Conservation (phyloP, 1,284 basidiomycete genomes). For the Fistulinella staudtii region DNA sequence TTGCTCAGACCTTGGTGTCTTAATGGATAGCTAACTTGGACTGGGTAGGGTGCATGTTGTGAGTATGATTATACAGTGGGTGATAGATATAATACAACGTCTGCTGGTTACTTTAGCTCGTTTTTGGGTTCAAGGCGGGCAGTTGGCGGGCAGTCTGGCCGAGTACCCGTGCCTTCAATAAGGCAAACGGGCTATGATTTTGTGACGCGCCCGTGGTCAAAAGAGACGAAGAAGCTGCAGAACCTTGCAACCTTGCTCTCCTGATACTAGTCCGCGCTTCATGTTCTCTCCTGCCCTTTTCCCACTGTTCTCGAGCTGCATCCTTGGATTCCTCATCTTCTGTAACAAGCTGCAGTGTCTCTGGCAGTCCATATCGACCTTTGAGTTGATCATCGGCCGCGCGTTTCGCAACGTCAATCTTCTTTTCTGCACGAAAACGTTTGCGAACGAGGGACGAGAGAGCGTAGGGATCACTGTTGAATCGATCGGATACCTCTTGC, state of each 20-base stretch:
- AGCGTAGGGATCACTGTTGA: conserved; percentile 81
- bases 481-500: conserved; percentile 66
- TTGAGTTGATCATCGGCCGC: conserved; percentile 67
- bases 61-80: conserved; percentile 15
- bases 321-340: conserved; percentile 54
- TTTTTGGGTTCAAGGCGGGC: conserved; percentile 28
- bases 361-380: conserved; percentile 69
- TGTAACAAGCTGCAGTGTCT: conserved; percentile 53
- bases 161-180: conserved; percentile 54
- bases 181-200: conserved; percentile 33
- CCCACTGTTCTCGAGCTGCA: conserved; percentile 63
- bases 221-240: conserved; percentile 31
- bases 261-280: conserved; percentile 42
- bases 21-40: conserved; percentile 31
- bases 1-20: conserved; percentile 36
- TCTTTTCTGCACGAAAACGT: conserved; percentile 84
- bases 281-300: conserved; percentile 43
- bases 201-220: conserved; percentile 17
- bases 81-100: conserved; percentile 4
- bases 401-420: conserved; percentile 62
- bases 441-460: conserved; percentile 73
- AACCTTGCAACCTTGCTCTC: conserved; percentile 43
- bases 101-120: conserved; percentile 13
- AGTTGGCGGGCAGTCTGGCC: conserved; percentile 45
- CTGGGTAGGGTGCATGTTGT: conserved; percentile 12